These are phyloP conservation scores for Rhizopogon vesiculosus DNA, from an alignment of 768 basidiomycete species.

Conservation along the genomic window DNA sequence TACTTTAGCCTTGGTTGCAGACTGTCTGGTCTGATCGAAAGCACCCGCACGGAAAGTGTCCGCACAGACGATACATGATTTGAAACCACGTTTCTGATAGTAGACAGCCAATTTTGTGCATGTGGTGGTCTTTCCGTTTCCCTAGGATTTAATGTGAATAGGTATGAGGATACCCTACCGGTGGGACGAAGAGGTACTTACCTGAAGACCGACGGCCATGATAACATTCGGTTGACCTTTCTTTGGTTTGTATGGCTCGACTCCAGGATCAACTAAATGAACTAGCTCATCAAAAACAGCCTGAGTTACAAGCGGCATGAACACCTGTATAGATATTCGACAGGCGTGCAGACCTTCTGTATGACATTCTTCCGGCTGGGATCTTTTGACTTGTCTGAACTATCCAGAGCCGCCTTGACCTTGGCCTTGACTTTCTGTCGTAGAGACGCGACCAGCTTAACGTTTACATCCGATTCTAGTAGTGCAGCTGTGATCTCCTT, in stretches of 20 bases:
- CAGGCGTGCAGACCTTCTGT: constrained; percentile 64
- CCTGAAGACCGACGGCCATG: constrained; percentile 97
- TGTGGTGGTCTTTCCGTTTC: constrained; percentile 98
- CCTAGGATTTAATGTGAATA: constrained; percentile 41
- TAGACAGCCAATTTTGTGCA: constrained; percentile 98
- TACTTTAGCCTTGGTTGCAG: constrained; percentile 97
- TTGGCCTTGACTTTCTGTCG: constrained; percentile 89
- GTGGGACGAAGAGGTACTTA: constrained; percentile 27
- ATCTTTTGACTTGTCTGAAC: constrained; percentile 71
- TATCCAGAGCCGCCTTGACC: constrained; percentile 78
- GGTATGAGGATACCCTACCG: neutral
- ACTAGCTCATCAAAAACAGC: constrained; percentile 97
- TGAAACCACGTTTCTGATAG: constrained; percentile 95
- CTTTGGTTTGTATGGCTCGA: constrained; percentile 93
- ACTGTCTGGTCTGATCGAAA: constrained; percentile 98
- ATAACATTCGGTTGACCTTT: constrained; percentile 93
- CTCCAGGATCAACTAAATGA: constrained; percentile 89
- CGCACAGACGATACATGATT: constrained; percentile 95
- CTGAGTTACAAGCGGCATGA: constrained; percentile 35
- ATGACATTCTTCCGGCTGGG: constrained; percentile 80
- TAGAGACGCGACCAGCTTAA: constrained; percentile 86
- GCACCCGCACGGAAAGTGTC: constrained; percentile 99
- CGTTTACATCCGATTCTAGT: constrained; percentile 96
- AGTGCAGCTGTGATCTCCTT: constrained; percentile 95
- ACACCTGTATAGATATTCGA: neutral